Evolutionary conservation across 1,284 basidiomycete species (phyloP).

Genomic region (Naganishia sp.): DNA sequence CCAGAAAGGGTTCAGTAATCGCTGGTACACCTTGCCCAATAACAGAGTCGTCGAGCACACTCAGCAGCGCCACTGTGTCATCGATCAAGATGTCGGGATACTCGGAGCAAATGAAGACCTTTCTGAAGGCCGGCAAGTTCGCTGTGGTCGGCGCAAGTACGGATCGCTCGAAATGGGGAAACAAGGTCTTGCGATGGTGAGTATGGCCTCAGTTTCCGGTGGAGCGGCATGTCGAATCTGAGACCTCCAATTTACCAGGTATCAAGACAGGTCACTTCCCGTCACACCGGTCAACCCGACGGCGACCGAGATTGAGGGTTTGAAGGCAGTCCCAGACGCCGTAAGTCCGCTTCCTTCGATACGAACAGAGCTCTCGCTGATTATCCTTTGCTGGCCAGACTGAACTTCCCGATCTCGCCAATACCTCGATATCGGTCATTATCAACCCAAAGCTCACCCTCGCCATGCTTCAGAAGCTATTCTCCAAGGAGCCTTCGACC

Average conservation of each 20-base stretch:
- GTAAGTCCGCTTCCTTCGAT: constrained; percentile 37
- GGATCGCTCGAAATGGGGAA: constrained; percentile 71
- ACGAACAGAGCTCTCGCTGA: constrained; percentile 65
- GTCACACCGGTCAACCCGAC: constrained; percentile 65
- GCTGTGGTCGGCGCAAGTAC: constrained; percentile 79
- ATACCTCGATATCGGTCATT: constrained; percentile 76
- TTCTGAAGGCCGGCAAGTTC: constrained; percentile 64
- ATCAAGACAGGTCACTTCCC: constrained; percentile 59
- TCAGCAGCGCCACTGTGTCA: no score
- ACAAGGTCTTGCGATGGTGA: constrained; percentile 60
- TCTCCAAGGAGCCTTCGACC: constrained; percentile 68
- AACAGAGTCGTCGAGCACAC: no score
- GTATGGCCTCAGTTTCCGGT: constrained; percentile 8
- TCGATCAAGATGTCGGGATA: constrained; percentile 18
- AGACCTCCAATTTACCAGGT: constrained; percentile 62
- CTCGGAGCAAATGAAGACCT: constrained; percentile 53
- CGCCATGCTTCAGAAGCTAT: constrained; percentile 43
- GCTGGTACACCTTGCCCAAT: no score
- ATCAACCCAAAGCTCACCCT: constrained; percentile 66
- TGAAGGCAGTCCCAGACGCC: constrained; percentile 39
- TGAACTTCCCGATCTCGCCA: constrained; percentile 63
- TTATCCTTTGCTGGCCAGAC: constrained; percentile 60
- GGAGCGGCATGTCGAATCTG: constrained; percentile 28
- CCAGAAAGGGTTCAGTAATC: no score
- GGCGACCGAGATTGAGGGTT: constrained; percentile 42